A percentile compares a stretch with the other conserved stretches of the same genome.
phyloP scores from a whole-genome alignment of 352 stramenopile genomes.

The Globisporangium takayamanum region DNA sequence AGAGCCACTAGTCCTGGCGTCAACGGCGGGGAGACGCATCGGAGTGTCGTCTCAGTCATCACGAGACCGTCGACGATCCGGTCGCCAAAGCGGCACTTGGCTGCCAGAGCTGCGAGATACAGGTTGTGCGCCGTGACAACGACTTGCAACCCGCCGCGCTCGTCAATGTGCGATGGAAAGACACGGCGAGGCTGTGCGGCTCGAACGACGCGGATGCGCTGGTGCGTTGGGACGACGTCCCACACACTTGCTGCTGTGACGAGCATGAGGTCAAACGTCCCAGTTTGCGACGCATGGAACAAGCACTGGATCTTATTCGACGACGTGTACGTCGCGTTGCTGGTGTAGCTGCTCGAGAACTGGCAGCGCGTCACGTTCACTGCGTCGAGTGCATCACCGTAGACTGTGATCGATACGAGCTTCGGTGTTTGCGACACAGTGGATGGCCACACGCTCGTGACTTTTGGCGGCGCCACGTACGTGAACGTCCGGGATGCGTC shows the following conservation, averaged over 20 bases:
- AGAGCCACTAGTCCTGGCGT: conserved; percentile 18
- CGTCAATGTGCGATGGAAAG: conserved; percentile 30
- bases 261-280: conserved; percentile 22
- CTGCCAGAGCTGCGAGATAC: conserved; percentile 10
- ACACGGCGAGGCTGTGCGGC: conserved; percentile 16
- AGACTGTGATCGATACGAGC: conserved; percentile 20
- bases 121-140: conserved; percentile 29
- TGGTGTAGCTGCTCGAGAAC: conserved; percentile 12
- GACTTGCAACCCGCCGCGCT: conserved; percentile 31
- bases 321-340: background rate
- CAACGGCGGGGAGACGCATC: conserved; percentile 23
- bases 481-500: conserved; percentile 13
- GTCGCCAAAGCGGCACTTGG: conserved; percentile 35
- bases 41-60: conserved; percentile 22
- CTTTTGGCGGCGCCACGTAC: conserved; percentile 19
- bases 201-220: conserved; percentile 27
- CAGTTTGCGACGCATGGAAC: conserved; percentile 28
- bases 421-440: conserved; percentile 24
- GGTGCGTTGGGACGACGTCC: conserved; percentile 15
- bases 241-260: conserved; percentile 5
- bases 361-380: conserved; percentile 20
- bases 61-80: conserved; percentile 17
- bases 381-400: conserved; percentile 20
- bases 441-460: conserved; percentile 21
- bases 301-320: conserved; percentile 15